Conservation (phyloP, 2,329 filamentous ascomycete genomes). For the Exophiala sp. region DNA sequence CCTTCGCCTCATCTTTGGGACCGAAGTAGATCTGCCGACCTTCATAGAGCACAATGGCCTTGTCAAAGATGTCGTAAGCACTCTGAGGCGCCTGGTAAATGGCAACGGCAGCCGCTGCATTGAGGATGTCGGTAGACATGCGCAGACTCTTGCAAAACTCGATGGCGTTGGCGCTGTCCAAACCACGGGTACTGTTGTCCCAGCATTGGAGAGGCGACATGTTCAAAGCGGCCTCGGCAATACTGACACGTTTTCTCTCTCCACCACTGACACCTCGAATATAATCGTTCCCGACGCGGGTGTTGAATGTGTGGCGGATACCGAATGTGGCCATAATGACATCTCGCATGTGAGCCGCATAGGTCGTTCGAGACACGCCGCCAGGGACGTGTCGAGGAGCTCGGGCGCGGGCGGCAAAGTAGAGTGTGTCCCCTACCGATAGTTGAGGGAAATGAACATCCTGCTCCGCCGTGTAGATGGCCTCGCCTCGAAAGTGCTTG, state of each 20-base stretch:
- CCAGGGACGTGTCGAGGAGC: conserved; percentile 41
- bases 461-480: conserved; percentile 79
- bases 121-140: conserved; percentile 45
- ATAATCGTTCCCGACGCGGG: conserved; percentile 52
- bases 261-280: conserved; percentile 59
- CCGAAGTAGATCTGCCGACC: conserved; percentile 75
- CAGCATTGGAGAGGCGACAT: conserved; percentile 42
- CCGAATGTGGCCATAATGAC: conserved; percentile 49
- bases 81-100: conserved; percentile 52
- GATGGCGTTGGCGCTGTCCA: conserved; percentile 53
- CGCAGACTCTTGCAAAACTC: conserved; percentile 53
- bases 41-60: conserved; percentile 67
- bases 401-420: conserved; percentile 51
- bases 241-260: conserved; percentile 56
- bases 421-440: conserved; percentile 69
- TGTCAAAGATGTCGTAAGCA: conserved; percentile 63
- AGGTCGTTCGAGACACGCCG: conserved; percentile 40
- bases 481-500: conserved; percentile 70
- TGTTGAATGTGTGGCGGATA: conserved; percentile 40
- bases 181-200: conserved; percentile 48
- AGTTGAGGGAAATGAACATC: conserved; percentile 76
- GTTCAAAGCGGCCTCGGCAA: conserved; percentile 48
- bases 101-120: conserved; percentile 50
- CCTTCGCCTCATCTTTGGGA: conserved; percentile 52
- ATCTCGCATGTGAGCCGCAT: conserved; percentile 41